A percentile compares a stretch with the other conserved stretches of the same genome.
Evolutionary conservation across 1,284 basidiomycete species (phyloP).

Genomic region (Caloboletus firmus): DNA sequence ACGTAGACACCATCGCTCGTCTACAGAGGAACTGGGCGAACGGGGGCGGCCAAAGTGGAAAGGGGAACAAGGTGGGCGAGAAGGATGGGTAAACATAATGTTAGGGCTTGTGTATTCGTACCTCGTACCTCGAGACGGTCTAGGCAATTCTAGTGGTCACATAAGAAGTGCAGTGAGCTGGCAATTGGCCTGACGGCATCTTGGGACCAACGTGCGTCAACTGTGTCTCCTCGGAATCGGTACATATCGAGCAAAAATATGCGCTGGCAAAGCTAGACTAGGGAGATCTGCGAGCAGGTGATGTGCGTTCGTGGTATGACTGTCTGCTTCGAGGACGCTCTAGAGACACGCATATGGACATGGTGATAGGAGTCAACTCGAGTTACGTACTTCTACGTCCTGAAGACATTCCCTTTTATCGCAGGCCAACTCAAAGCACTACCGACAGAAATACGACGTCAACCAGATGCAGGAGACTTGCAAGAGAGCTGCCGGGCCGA

Average conservation of each 20-base stretch:
- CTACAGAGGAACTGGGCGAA: not conserved
- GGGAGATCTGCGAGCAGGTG: not conserved
- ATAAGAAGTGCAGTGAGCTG: not conserved
- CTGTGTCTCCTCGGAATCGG: not conserved
- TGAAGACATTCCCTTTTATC: too few relatives aligned
- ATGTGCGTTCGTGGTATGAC: not conserved
- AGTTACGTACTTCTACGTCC: too few relatives aligned
- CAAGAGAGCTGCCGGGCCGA: too few relatives aligned
- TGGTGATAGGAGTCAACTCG: not conserved
- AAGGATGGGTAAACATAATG: not conserved
- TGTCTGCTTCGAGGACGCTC: too few relatives aligned
- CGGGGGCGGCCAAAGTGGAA: not conserved
- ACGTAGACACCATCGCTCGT: slow-evolving; percentile 16
- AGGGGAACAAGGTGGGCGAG: not conserved
- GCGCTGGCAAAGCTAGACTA: not conserved
- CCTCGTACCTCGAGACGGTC: not conserved
- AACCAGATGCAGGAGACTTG: too few relatives aligned
- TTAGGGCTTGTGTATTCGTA: too few relatives aligned
- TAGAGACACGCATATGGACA: not conserved
- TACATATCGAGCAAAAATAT: not conserved
- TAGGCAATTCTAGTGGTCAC: slow-evolving; percentile 5
- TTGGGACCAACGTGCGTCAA: slow-evolving; percentile 7
- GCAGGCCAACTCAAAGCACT: too few relatives aligned
- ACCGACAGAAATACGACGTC: too few relatives aligned
- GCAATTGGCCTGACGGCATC: not conserved